These are phyloP conservation scores for Russula earlei DNA, from an alignment of 768 basidiomycete genomes.

Conservation along the genomic window DNA sequence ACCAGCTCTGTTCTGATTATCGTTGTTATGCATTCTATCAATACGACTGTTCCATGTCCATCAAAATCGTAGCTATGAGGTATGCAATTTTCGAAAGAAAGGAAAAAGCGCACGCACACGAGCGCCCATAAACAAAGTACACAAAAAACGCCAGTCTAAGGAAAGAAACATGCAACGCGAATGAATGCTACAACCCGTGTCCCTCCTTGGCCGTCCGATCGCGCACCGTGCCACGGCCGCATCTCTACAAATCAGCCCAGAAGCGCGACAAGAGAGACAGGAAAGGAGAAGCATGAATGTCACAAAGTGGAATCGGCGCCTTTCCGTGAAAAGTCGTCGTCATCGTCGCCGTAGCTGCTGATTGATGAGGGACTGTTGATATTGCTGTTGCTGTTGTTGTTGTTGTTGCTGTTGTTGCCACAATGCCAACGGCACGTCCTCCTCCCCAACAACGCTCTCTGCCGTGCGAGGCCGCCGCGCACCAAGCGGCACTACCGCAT, in stretches of 20 bases:
- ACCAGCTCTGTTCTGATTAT: not conserved
- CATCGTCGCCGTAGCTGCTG: slow-evolving; percentile 7
- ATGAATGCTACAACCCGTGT: not conserved
- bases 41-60: slow-evolving; percentile 17
- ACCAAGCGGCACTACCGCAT: slow-evolving; percentile 38
- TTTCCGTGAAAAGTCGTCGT: not conserved
- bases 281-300: not conserved
- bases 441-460: slow-evolving; percentile 41
- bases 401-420: slow-evolving; percentile 63
- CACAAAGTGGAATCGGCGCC: not conserved
- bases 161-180: not conserved
- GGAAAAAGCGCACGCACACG: not conserved
- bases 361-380: slow-evolving; percentile 34
- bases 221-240: not conserved
- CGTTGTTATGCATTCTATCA: slow-evolving; percentile 12
- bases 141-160: not conserved
- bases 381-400: slow-evolving; percentile 43
- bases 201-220: not conserved
- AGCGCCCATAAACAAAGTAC: not conserved
- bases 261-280: not conserved
- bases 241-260: not conserved
- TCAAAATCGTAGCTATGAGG: slow-evolving; percentile 18
- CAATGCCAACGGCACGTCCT: slow-evolving; percentile 70
- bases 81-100: slow-evolving; percentile 1
- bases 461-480: slow-evolving; percentile 35